Evolutionary conservation across 2,329 filamentous ascomycete genomes (phyloP), one percentile per base, ranked within the genome.

Genomic region (Botrytis porri): DNA sequence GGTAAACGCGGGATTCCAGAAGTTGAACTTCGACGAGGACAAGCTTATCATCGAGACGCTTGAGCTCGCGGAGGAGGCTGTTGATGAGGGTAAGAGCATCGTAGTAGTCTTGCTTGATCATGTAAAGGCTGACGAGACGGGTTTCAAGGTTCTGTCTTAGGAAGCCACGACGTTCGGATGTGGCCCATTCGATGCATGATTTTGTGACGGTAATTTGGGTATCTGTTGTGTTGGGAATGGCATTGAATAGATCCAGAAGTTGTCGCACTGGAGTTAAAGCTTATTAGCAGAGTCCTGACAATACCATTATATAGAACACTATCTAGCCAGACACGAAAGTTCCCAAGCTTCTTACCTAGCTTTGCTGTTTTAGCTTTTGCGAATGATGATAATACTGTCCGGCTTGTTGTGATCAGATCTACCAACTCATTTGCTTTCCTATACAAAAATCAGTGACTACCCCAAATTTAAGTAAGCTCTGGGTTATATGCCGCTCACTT

Each of bases 151-250:
- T 97, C 86, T 99, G 96, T 78, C 96, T 94, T 79, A 99, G 89
- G 88, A 99, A 99, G 74, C 94, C 93, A 81, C 96, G 92, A 79
- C 95, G 93, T 86, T 98, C 94, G 70, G 93, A 93, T 71, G 95
- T 93, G 66, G 96, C 96, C 96, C 96, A 99, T 85, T 98, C 95
- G 90, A 99, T 99, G 86, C 94, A 98, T 84, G 96, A 97, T 85
- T 97, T 97, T 81, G 96, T 99, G 80, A 98, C 94, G 82, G 91
- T 86, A 82, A 97, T 94, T 85, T 99, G 96, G 81, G 92, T 93
- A 82, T 99, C 96, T 86, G 92, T 92, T 79, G 94, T 96, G 84
- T 98, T 92, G 80, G 97, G 96, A 79, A 98, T 98, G 80, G 92
- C 89, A 80, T 93, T 90, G 87, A 98, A 96, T 82, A 98, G 90